These are phyloP conservation scores for Scopulariopsis brevicaulis DNA, from an alignment of 2,329 filamentous ascomycete genomes.

Conservation along the genomic window DNA sequence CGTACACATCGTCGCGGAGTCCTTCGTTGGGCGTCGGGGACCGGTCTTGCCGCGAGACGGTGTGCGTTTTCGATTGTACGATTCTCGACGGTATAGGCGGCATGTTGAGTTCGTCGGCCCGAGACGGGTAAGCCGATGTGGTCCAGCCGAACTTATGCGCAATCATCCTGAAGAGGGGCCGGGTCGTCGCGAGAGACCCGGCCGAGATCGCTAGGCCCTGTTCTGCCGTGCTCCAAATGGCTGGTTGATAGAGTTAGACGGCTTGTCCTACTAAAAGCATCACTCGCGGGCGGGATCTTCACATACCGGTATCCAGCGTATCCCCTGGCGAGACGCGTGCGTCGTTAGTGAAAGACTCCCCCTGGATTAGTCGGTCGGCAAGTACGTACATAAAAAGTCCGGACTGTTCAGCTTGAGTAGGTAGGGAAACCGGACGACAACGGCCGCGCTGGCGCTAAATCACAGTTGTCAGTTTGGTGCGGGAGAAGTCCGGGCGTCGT, in stretches of 20 bases:
- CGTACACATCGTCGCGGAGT: background rate
- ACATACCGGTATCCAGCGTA: slow-evolving; percentile 21
- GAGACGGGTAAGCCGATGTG: background rate
- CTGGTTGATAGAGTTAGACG: slow-evolving; percentile 8
- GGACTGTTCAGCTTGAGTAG: slow-evolving; percentile 22
- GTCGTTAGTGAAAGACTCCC: background rate
- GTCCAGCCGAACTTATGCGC: slow-evolving; percentile 17
- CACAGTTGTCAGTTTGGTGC: background rate
- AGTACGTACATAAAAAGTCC: slow-evolving; percentile 29
- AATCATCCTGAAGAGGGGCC: slow-evolving; percentile 26
- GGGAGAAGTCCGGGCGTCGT: background rate
- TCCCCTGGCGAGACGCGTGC: slow-evolving; percentile 13
- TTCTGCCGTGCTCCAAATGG: slow-evolving; percentile 37
- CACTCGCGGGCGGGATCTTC: too few species aligned
- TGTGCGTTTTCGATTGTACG: background rate
- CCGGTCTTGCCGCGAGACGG: too few species aligned
- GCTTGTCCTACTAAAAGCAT: too few species aligned
- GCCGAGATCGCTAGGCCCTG: slow-evolving; percentile 34
- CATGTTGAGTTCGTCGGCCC: background rate
- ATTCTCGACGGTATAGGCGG: background rate
- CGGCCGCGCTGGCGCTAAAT: slow-evolving; percentile 29
- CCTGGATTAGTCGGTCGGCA: background rate
- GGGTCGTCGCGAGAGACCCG: slow-evolving; percentile 32
- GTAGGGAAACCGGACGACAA: slow-evolving; percentile 27
- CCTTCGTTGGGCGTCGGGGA: background rate